These are phyloP conservation scores for Floccularia luteovirens DNA, from an alignment of 768 basidiomycete species.

Conservation along the genomic window DNA sequence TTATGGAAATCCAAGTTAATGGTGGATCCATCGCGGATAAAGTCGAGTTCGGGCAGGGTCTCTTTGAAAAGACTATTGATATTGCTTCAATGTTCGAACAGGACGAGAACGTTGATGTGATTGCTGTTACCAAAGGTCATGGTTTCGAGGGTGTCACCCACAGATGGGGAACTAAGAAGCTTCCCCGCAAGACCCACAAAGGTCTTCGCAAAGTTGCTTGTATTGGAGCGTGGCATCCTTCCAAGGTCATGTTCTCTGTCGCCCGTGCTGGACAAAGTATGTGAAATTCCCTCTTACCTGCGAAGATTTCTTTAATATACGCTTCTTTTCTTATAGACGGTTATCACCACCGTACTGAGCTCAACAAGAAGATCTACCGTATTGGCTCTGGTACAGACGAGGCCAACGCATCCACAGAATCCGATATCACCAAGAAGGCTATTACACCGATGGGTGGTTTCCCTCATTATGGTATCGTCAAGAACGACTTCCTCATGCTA, in stretches of 20 bases:
- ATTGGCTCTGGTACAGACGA: conserved; percentile 76
- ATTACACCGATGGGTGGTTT: conserved; percentile 99
- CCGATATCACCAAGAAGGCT: conserved; percentile 86
- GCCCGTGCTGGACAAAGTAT: conserved; percentile 99
- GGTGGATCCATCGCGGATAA: conserved; percentile 95
- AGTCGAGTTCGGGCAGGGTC: conserved; percentile 87
- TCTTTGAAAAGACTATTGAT: conserved; percentile 96
- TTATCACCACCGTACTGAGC: conserved; percentile 94
- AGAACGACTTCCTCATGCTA: conserved; percentile 96
- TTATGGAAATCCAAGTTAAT: conserved; percentile 99
- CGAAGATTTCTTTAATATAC: background rate
- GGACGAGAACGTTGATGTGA: conserved; percentile 94
- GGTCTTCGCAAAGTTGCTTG: conserved; percentile 99
- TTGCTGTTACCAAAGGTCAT: conserved; percentile 98
- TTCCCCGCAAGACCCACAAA: conserved; percentile 98
- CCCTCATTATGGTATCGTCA: conserved; percentile 98
- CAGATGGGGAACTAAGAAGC: conserved; percentile 99
- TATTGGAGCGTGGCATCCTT: conserved; percentile 98
- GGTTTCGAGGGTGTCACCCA: conserved; percentile 99
- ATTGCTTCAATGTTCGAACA: conserved; percentile 86
- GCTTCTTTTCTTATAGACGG: conserved; percentile 46
- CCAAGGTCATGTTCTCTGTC: conserved; percentile 99
- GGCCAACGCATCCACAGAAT: conserved; percentile 86
- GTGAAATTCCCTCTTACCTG: conserved; percentile 19
- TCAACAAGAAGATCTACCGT: conserved; percentile 99